Evolutionary conservation across 805 yeast genomes (phyloP).

Genomic region (Nakazawaea sp.): DNA sequence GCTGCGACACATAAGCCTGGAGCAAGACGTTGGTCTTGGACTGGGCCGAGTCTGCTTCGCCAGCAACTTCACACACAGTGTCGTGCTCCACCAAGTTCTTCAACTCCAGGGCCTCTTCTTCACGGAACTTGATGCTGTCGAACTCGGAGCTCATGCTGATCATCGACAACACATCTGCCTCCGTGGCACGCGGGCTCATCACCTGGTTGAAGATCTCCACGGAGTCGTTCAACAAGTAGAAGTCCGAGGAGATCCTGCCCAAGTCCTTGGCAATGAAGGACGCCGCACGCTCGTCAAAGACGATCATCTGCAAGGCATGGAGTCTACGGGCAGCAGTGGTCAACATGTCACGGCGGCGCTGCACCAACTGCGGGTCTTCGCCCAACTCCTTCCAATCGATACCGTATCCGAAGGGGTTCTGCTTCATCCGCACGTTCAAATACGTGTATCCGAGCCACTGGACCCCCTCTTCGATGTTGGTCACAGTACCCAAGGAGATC

Average conservation of each 20-base stretch:
- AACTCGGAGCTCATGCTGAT: constrained; percentile 91
- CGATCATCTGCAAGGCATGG: constrained; percentile 88
- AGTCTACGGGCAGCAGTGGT: constrained; percentile 73
- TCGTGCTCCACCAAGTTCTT: constrained; percentile 49
- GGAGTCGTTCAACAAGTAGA: constrained; percentile 76
- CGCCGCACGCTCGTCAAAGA: constrained; percentile 79
- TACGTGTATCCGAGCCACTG: constrained; percentile 98
- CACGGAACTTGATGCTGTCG: constrained; percentile 81
- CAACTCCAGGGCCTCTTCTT: constrained; percentile 79
- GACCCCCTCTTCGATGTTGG: constrained; percentile 89
- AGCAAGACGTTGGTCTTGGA: constrained; percentile 84
- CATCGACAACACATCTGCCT: constrained; percentile 85
- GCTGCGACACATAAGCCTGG: constrained; percentile 82
- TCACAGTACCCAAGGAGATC: constrained; percentile 90
- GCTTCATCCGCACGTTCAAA: constrained; percentile 87
- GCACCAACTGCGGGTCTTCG: constrained; percentile 75
- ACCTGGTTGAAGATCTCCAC: constrained; percentile 85
- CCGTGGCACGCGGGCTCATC: constrained; percentile 80
- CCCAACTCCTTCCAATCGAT: constrained; percentile 80
- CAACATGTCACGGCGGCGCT: constrained; percentile 69
- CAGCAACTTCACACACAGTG: constrained; percentile 77
- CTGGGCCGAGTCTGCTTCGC: constrained; percentile 65
- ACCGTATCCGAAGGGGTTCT: constrained; percentile 90
- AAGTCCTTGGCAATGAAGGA: constrained; percentile 79
- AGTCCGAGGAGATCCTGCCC: constrained; percentile 93